These are phyloP conservation scores for Tephrocybe sp. DNA, from an alignment of 768 basidiomycete genomes.

Conservation along the genomic window DNA sequence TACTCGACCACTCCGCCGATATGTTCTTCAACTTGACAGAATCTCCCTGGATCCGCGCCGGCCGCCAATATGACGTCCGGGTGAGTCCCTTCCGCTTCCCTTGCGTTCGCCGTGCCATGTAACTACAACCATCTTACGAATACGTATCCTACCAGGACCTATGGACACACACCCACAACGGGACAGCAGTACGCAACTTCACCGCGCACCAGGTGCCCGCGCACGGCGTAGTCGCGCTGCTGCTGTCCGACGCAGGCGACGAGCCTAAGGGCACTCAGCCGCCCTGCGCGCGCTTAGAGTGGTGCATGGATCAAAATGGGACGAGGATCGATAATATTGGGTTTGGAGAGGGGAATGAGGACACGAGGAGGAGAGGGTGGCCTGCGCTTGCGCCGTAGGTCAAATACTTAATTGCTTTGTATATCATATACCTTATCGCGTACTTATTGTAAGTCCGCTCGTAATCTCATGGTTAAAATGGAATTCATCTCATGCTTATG, in stretches of 20 bases:
- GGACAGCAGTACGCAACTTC: conserved; percentile 63
- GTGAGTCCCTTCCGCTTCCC: conserved; percentile 34
- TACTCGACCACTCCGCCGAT: conserved; percentile 48
- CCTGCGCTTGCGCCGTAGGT: no score
- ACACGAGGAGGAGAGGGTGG: conserved; percentile 5
- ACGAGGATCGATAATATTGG: conserved; percentile 30
- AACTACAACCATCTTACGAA: neutral
- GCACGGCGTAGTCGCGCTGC: conserved; percentile 69
- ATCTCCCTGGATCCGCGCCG: conserved; percentile 66
- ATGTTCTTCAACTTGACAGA: conserved; percentile 65
- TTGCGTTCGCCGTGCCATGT: neutral
- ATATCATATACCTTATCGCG: neutral
- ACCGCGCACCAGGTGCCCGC: conserved; percentile 54
- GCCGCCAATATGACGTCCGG: conserved; percentile 59
- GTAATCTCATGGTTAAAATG: no score
- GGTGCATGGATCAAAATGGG: conserved; percentile 65
- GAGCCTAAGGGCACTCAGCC: conserved; percentile 62
- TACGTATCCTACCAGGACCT: conserved; percentile 52
- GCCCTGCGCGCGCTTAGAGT: conserved; percentile 55
- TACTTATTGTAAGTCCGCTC: no score
- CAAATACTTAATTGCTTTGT: no score
- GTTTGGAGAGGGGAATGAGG: conserved; percentile 13
- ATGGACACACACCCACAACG: conserved; percentile 74
- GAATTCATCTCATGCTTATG: no score
- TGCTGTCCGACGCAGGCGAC: conserved; percentile 66